phyloP scores from a whole-genome alignment of 2,329 filamentous ascomycete species.

The Ascocoryne sarcoides region DNA sequence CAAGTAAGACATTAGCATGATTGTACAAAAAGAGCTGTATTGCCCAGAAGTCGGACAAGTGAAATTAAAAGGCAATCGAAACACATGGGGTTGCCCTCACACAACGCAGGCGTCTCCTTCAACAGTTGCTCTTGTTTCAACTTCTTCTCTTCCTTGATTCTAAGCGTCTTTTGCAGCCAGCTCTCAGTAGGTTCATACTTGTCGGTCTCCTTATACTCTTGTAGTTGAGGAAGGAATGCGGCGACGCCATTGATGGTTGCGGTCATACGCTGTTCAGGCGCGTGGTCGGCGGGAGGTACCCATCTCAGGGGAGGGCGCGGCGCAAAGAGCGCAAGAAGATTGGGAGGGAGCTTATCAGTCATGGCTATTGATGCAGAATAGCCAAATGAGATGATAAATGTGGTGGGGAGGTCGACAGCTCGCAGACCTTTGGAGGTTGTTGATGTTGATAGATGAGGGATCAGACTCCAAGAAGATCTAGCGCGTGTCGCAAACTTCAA shows the following conservation, averaged over 20 bases:
- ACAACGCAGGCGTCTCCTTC: constrained; percentile 24
- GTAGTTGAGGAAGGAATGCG: constrained; percentile 62
- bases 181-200: constrained; percentile 78
- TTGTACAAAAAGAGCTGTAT: constrained; percentile 5
- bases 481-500: not conserved
- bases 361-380: not conserved
- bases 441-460: not conserved
- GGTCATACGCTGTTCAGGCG: constrained; percentile 74
- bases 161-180: constrained; percentile 81
- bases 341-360: constrained; percentile 5
- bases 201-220: constrained; percentile 71
- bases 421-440: not conserved
- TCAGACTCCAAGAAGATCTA: not conserved
- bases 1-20: constrained; percentile 16
- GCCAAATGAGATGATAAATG: not conserved
- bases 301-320: constrained; percentile 85
- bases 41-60: constrained; percentile 17
- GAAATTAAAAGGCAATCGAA: constrained; percentile 20
- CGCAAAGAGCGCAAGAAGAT: constrained; percentile 72
- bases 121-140: constrained; percentile 48
- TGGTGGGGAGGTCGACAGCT: not conserved
- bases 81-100: constrained; percentile 25
- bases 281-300: constrained; percentile 65
- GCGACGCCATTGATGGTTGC: constrained; percentile 65
- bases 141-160: constrained; percentile 73